Percentiles rank a stretch among this genome's conserved stretches.
Conservation (phyloP, 345 rosid genomes). For the Pseudoturritis turrita region DNA sequence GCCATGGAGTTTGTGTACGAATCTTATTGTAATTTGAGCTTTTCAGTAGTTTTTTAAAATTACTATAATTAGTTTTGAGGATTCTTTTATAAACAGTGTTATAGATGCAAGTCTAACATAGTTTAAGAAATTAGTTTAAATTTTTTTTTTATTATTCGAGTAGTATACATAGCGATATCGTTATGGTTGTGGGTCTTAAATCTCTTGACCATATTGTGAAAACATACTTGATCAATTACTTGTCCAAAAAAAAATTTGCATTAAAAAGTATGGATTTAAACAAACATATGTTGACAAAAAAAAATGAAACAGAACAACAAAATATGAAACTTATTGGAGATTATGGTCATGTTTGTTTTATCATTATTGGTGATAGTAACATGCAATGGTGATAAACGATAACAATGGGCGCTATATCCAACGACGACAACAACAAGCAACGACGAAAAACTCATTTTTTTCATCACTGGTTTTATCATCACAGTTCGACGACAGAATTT, state of each 20-base stretch:
- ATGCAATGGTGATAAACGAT: not conserved
- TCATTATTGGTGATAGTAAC: no score
- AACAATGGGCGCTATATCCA: no score
- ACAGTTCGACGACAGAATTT: not conserved
- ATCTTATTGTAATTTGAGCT: constrained; percentile 34
- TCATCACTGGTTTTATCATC: no score
- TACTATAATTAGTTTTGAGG: not conserved
- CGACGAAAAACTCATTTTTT: no score
- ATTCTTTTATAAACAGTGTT: not conserved
- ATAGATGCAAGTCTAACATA: not conserved
- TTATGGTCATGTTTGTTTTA: not conserved
- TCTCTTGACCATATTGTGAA: not conserved
- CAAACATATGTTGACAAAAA: no score
- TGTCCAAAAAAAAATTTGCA: not conserved
- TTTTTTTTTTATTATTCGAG: not conserved
- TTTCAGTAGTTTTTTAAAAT: not conserved
- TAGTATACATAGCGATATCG: not conserved
- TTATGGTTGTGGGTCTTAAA: not conserved
- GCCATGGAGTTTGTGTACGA: constrained; percentile 31
- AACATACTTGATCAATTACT: not conserved
- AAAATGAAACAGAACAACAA: no score
- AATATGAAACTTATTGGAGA: not conserved
- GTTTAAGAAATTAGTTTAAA: not conserved
- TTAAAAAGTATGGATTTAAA: not conserved
- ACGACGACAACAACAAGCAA: no score